Base-by-base conservation (phyloP, 495 filamentous ascomycete species). In the Annulohypoxylon maeteangense region DNA sequence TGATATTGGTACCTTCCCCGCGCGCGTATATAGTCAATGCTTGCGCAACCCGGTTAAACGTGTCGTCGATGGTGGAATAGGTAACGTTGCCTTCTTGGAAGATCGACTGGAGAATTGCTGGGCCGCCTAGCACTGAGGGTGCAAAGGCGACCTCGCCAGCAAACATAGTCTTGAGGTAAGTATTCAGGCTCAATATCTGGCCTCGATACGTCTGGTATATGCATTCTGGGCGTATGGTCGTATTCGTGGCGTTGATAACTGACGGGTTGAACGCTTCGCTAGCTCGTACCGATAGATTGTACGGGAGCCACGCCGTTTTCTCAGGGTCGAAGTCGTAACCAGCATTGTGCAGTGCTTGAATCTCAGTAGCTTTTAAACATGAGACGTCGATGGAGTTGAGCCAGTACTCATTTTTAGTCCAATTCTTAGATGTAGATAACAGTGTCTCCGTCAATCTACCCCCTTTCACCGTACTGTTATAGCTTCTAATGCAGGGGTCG, bases 401-500 rank as follows among this genome's bases (percentile, higher is more conserved):
- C 45, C 27, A 45, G 14, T 12, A 38, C 14, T 20, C 18, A 22
- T 25, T 7, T 5, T 23, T 0, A 16, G 22, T 16, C 68, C 68
- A 71, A 16, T n/a, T 18, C 22, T 7, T 2, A 4, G 31, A 32
- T 4, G 68, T 61, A 11, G 62, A 66, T 22, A 70, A 53, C 2
- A 70, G 11, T 4, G 34, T 62, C 55, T 71, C 68, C 3, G 68
- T 61, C 36, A 71, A 48, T n/a, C n/a, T 54, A 22, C 68, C 65
- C 3, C 40, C 31, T 47, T 47, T 22, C 7, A 75, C 54, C 7
- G 22, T 23, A 11, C 31, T 55, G 3, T 25, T 53, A 22, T 67
- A 71, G 8, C 42, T 65, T 45, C 45, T 55, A 5, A 70, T 16
- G 44, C 74, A 75, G 10, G 70, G 69, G 20, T 65, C 36, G 10